Percentiles rank a stretch among this genome's conserved stretches.
phyloP scores from a whole-genome alignment of 108 stramenopile genomes.

The Nitzschia sp. region DNA sequence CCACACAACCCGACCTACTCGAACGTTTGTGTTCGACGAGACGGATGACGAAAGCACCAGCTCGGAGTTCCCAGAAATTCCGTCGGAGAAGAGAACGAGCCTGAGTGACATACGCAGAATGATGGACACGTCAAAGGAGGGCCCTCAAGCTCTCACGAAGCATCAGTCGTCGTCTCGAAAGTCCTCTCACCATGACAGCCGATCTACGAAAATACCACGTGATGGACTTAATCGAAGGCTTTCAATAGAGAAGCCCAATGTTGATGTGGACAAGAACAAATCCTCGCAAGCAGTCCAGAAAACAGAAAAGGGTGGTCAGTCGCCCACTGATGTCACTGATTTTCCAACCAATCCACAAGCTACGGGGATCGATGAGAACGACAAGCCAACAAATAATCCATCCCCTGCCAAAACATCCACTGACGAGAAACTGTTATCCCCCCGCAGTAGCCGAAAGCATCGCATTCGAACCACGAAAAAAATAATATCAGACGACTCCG shows the following conservation, averaged over 20 bases:
- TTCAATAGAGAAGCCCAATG: background rate
- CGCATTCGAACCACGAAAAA: background rate
- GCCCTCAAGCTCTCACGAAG: too few relatives aligned
- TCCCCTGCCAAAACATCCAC: background rate
- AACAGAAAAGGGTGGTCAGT: background rate
- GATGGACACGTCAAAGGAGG: background rate
- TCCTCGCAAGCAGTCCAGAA: too few relatives aligned
- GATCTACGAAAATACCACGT: too few relatives aligned
- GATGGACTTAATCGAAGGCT: too few relatives aligned
- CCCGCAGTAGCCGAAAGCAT: background rate
- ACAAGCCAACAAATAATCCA: too few relatives aligned
- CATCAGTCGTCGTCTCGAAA: too few relatives aligned
- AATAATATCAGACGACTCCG: background rate
- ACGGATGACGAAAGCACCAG: background rate
- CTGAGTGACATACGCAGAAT: slow-evolving; percentile 13
- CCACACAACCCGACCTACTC: background rate
- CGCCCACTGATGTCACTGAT: background rate
- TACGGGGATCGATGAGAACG: too few relatives aligned
- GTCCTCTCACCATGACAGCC: too few relatives aligned
- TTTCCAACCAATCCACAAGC: too few relatives aligned
- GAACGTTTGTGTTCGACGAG: background rate
- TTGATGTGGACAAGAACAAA: background rate
- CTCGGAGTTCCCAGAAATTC: slow-evolving; percentile 11
- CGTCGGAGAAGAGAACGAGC: slow-evolving; percentile 9
- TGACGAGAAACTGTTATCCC: background rate